phyloP scores from a whole-genome alignment of 176 grass and related monocot species.

The Aegilops tauschii region DNA sequence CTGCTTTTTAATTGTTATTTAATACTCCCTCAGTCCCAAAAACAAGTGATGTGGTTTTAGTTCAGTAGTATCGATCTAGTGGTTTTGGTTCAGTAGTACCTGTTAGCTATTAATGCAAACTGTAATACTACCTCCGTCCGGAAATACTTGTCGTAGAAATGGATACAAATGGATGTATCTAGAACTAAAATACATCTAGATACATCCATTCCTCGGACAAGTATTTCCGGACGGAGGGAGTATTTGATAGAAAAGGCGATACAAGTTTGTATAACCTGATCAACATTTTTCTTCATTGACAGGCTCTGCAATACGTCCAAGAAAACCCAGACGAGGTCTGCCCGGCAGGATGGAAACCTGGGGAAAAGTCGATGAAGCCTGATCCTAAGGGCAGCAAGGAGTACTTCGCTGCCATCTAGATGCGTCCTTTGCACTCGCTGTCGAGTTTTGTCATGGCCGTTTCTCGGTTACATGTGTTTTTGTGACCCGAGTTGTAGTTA shows the following conservation, averaged over 20 bases:
- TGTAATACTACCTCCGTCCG: background rate
- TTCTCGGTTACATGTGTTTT: slow-evolving; percentile 4
- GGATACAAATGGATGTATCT: too few relatives aligned
- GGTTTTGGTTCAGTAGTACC: background rate
- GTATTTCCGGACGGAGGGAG: too few relatives aligned
- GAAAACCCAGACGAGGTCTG: slow-evolving; percentile 98
- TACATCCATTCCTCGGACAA: too few relatives aligned
- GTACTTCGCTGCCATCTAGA: slow-evolving; percentile 75
- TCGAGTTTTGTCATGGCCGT: slow-evolving; percentile 21
- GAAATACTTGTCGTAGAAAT: too few relatives aligned
- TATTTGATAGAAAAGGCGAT: background rate
- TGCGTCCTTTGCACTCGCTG: background rate
- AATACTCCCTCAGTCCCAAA: background rate
- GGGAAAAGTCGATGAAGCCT: slow-evolving; percentile 51
- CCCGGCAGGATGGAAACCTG: slow-evolving; percentile 83
- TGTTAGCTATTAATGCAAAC: background rate
- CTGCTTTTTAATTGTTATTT: background rate
- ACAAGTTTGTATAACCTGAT: background rate
- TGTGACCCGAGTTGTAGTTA: slow-evolving; percentile 17
- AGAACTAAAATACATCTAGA: too few relatives aligned
- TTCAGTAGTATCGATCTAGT: background rate
- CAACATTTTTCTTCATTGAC: background rate
- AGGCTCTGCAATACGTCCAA: slow-evolving; percentile 73
- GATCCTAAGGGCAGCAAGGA: slow-evolving; percentile 58
- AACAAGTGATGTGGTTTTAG: too few relatives aligned